A percentile compares a stretch with the other conserved stretches of the same genome.
These are phyloP conservation scores for Pleurotus sapidus DNA, from an alignment of 768 basidiomycete species.

Conservation along the genomic window DNA sequence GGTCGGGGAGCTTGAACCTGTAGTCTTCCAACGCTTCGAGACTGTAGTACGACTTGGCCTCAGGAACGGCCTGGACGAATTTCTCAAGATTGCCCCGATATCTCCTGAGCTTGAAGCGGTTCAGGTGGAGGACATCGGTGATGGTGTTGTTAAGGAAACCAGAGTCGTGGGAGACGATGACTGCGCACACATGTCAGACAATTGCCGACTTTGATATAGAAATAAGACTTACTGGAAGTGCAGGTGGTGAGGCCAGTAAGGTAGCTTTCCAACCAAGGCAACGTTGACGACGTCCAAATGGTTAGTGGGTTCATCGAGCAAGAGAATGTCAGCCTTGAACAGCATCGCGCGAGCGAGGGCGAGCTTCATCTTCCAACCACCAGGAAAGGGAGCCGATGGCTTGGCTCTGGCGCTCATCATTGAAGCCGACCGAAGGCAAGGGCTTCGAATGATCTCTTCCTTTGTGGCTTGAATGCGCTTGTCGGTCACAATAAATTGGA, in stretches of 20 bases:
- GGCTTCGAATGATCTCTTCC: constrained; percentile 75
- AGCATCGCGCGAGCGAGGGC: constrained; percentile 96
- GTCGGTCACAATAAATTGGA: constrained; percentile 85
- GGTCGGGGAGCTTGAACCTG: constrained; percentile 97
- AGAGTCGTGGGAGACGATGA: constrained; percentile 98
- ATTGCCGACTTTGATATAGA: background rate
- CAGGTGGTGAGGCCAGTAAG: constrained; percentile 83
- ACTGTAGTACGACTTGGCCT: constrained; percentile 97
- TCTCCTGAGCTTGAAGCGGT: constrained; percentile 96
- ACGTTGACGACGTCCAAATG: constrained; percentile 97
- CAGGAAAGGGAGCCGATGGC: constrained; percentile 91
- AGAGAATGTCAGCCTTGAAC: constrained; percentile 96
- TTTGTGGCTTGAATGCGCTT: constrained; percentile 72
- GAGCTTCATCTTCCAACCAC: constrained; percentile 99
- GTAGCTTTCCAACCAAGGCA: constrained; percentile 96
- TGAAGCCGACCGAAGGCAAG: constrained; percentile 92
- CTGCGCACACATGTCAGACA: constrained; percentile 30
- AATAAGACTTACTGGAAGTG: constrained; percentile 72
- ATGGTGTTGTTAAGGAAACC: constrained; percentile 97
- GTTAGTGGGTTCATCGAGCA: constrained; percentile 97
- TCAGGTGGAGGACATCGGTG: constrained; percentile 95
- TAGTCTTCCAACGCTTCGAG: constrained; percentile 96
- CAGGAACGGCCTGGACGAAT: constrained; percentile 92
- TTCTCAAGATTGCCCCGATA: constrained; percentile 94
- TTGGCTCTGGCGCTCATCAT: constrained; percentile 78